Conservation (phyloP, 1,284 basidiomycete species). For the Prillingera fragicola region DNA sequence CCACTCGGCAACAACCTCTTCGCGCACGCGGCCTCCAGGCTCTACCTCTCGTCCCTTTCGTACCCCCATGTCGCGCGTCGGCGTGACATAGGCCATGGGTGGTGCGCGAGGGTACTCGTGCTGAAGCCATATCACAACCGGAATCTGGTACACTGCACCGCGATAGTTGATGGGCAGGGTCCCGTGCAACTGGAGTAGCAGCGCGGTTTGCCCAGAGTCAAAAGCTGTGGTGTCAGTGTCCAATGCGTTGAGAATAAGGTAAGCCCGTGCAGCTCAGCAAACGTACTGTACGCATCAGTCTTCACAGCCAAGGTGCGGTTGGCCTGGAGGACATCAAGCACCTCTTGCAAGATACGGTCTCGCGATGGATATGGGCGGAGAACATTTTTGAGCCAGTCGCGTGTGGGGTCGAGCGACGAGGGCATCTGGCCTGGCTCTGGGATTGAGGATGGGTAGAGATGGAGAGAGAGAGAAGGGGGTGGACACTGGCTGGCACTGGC, state of each 20-base stretch:
- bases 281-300: constrained; percentile 85
- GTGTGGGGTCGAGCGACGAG: constrained; percentile 47
- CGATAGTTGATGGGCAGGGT: constrained; percentile 82
- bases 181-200: constrained; percentile 84
- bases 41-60: constrained; percentile 71
- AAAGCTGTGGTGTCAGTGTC: constrained; percentile 56
- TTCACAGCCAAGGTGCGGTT: constrained; percentile 71
- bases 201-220: constrained; percentile 87
- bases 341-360: constrained; percentile 59
- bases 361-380: constrained; percentile 58
- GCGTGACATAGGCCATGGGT: constrained; percentile 89
- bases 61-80: constrained; percentile 88
- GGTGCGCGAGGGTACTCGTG: constrained; percentile 72
- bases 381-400: constrained; percentile 70
- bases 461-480: neutral
- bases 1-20: constrained; percentile 61
- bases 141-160: constrained; percentile 81
- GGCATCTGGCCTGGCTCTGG: neutral
- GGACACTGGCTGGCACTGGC: neutral
- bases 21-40: constrained; percentile 61
- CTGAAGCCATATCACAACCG: constrained; percentile 81
- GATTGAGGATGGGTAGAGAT: neutral
- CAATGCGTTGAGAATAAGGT: constrained; percentile 4
- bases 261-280: constrained; percentile 19
- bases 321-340: constrained; percentile 59